Percentiles rank a stretch among this genome's conserved stretches.
These are phyloP conservation scores for Funneliformis mosseae DNA, from an alignment of 192 early-diverging fungal species.

Conservation along the genomic window DNA sequence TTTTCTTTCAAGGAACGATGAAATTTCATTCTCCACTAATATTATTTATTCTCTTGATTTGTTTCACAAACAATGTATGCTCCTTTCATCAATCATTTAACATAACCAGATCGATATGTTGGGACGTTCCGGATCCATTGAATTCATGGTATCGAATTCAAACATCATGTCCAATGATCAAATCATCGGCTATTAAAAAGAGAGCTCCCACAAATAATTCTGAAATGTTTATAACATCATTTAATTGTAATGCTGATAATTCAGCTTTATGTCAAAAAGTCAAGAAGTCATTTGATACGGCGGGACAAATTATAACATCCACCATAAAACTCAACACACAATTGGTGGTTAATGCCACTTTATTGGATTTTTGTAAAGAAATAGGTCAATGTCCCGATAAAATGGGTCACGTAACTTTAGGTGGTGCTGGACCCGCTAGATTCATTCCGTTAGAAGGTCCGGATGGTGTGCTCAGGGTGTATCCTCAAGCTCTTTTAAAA, in stretches of 20 bases:
- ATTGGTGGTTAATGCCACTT: not conserved
- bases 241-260: not conserved
- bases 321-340: not conserved
- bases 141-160: not conserved
- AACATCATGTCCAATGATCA: not conserved
- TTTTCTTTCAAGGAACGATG: not conserved
- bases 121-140: not conserved
- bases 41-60: not conserved
- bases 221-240: not conserved
- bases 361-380: not conserved
- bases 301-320: not conserved
- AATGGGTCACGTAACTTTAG: constrained; percentile 2
- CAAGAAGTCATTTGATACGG: not conserved
- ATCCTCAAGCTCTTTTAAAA: constrained; percentile 48
- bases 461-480: constrained; percentile 40
- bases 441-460: constrained; percentile 38
- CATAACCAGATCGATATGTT: not conserved
- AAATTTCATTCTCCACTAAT: not conserved
- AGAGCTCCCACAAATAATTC: not conserved
- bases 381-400: not conserved
- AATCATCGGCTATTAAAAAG: not conserved
- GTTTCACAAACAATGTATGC: not conserved
- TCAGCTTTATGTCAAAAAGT: not conserved
- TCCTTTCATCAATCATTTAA: not conserved
- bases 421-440: constrained; percentile 41